These are phyloP conservation scores for Yarrowia sp. DNA, from an alignment of 805 yeast genomes.

Conservation along the genomic window DNA sequence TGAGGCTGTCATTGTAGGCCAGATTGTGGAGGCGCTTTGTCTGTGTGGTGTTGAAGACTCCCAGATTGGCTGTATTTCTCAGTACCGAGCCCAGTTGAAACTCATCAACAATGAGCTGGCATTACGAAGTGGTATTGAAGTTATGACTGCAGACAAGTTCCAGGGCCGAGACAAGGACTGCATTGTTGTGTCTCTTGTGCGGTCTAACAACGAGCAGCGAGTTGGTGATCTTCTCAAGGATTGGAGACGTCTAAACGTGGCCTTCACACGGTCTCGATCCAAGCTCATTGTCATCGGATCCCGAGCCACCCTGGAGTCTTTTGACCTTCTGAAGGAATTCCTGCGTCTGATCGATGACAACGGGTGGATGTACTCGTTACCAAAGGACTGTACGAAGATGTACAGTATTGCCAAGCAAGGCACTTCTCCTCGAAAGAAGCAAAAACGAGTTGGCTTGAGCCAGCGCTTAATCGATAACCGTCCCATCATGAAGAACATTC, in stretches of 20 bases:
- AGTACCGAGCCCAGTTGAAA: conserved; percentile 76
- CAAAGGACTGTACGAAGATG: conserved; percentile 33
- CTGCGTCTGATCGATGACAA: conserved; percentile 53
- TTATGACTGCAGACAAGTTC: conserved; percentile 89
- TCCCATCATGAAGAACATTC: conserved; percentile 13
- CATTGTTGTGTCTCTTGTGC: conserved; percentile 81
- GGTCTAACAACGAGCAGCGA: conserved; percentile 62
- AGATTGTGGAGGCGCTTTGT: conserved; percentile 57
- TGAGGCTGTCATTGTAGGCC: conserved; percentile 65
- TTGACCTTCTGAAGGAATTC: conserved; percentile 55
- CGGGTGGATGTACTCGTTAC: conserved; percentile 63
- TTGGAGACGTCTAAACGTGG: conserved; percentile 91
- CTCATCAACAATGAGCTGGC: conserved; percentile 41
- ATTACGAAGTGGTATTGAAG: conserved; percentile 53
- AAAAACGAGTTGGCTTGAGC: conserved; percentile 10
- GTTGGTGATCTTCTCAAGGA: conserved; percentile 81
- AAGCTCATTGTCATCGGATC: conserved; percentile 86
- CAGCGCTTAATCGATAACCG: not conserved
- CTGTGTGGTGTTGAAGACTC: conserved; percentile 56
- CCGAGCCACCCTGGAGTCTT: conserved; percentile 52
- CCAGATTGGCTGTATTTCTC: conserved; percentile 82
- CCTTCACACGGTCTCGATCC: conserved; percentile 83
- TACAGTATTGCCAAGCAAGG: conserved; percentile 25
- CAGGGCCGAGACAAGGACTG: conserved; percentile 96
- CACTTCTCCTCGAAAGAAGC: conserved; percentile 14